These are phyloP conservation scores for Effrenium voratum DNA, from an alignment of 73 alveolate genomes.

Conservation along the genomic window DNA sequence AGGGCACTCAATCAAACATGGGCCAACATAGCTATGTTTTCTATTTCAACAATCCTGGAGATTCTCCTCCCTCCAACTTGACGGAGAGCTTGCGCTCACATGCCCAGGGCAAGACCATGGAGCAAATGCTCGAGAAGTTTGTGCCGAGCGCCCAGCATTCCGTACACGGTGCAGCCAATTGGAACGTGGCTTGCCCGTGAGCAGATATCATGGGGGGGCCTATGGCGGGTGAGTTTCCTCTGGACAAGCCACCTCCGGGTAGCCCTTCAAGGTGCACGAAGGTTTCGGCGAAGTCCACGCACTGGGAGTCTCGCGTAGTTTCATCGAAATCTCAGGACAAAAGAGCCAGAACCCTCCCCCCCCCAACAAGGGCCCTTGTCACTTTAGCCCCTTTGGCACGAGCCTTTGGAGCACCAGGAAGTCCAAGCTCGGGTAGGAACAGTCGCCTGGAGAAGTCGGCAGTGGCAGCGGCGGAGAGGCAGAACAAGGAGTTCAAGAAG, in stretches of 20 bases:
- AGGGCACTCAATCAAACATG: neutral
- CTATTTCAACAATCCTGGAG: neutral
- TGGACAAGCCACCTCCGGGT: neutral
- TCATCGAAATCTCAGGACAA: neutral
- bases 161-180: neutral
- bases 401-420: neutral
- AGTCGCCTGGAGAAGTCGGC: constrained; percentile 72
- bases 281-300: neutral
- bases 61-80: neutral
- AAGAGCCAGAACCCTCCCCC: neutral
- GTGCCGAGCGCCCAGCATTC: constrained; percentile 18
- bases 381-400: neutral
- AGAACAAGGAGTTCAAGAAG: constrained; percentile 87
- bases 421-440: too few relatives aligned
- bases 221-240: neutral
- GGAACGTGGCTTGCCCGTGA: neutral
- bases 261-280: neutral
- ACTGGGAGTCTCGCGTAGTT: neutral
- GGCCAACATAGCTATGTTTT: neutral
- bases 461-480: constrained; percentile 84
- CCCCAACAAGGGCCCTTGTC: neutral
- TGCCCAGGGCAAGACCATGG: constrained; percentile 77
- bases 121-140: constrained; percentile 61
- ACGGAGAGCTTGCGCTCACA: neutral
- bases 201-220: neutral